A percentile compares a stretch with the other conserved stretches of the same genome.
Evolutionary conservation across 306 rosid genomes (phyloP).

Genomic region (Corylus heterophylla): DNA sequence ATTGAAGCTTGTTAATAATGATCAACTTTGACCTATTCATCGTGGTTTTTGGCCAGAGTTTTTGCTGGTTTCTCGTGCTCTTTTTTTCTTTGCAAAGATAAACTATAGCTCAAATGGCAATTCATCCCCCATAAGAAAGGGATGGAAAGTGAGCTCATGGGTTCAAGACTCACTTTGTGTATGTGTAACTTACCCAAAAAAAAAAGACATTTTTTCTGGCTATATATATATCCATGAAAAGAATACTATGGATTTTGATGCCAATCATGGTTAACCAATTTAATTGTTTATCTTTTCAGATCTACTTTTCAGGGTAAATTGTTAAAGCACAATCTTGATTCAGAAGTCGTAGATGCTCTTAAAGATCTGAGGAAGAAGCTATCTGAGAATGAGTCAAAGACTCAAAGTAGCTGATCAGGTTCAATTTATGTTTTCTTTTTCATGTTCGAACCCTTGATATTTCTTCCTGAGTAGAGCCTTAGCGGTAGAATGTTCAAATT

Average conservation of each 20-base stretch:
- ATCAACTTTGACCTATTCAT: neutral
- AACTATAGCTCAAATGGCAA: neutral
- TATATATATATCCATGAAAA: slow-evolving; percentile 2
- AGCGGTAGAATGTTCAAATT: neutral
- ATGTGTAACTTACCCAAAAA: too few species aligned
- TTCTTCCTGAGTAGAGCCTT: neutral
- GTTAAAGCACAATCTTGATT: slow-evolving; percentile 85
- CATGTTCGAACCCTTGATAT: neutral
- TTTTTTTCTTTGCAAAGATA: neutral
- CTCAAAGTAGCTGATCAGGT: slow-evolving; percentile 40
- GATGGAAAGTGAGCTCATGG: neutral
- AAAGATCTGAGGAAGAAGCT: slow-evolving; percentile 69
- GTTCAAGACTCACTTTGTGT: neutral
- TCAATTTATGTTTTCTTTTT: neutral
- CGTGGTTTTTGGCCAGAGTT: neutral
- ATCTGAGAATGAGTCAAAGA: slow-evolving; percentile 53
- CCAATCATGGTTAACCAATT: slow-evolving; percentile 19
- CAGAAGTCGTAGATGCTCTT: slow-evolving; percentile 85
- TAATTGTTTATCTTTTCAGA: slow-evolving; percentile 41
- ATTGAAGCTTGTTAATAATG: neutral
- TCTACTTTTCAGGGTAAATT: slow-evolving; percentile 79
- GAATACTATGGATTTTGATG: neutral
- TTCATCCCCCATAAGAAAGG: neutral
- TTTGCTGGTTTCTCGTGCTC: neutral
- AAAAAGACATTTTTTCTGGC: neutral